A percentile compares a stretch with the other conserved stretches of the same genome.
These are phyloP conservation scores for Raddia guianensis DNA, from an alignment of 176 grass and related monocot genomes.

Conservation along the genomic window DNA sequence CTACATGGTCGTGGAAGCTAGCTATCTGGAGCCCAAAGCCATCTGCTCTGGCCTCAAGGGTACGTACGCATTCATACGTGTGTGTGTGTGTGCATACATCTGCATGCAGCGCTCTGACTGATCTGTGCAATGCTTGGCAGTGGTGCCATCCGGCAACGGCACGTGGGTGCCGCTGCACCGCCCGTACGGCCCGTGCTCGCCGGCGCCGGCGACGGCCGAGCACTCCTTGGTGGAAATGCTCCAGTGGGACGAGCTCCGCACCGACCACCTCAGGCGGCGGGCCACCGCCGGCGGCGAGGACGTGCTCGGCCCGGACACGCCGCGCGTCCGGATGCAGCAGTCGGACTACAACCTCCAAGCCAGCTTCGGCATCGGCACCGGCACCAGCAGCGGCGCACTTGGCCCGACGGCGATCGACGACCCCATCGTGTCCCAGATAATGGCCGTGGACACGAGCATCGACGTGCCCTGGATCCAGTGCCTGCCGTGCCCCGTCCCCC, in stretches of 20 bases:
- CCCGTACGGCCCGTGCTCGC: constrained; percentile 13
- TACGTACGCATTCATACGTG: background rate
- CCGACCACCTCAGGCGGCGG: background rate
- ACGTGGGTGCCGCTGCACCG: background rate
- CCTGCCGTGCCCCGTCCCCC: constrained; percentile 5
- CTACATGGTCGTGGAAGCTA: constrained; percentile 24
- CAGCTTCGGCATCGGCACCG: background rate
- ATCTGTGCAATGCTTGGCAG: background rate
- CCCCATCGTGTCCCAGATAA: constrained; percentile 12
- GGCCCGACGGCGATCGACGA: background rate
- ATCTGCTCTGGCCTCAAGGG: constrained; percentile 30
- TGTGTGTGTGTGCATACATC: too few species aligned
- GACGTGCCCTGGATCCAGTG: constrained; percentile 34
- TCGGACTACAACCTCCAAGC: background rate
- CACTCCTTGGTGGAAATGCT: constrained; percentile 24
- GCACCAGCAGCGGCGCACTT: background rate
- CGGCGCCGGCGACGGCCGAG: background rate
- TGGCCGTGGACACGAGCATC: constrained; percentile 17
- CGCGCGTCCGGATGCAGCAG: constrained; percentile 11
- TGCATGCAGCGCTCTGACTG: background rate
- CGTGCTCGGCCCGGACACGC: background rate
- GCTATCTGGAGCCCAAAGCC: constrained; percentile 12
- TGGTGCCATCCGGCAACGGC: background rate
- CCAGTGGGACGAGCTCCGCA: constrained; percentile 8
- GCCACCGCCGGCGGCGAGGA: background rate